Evolutionary conservation across 2,329 filamentous ascomycete genomes (phyloP).

Genomic region (Monosporascus sp.): DNA sequence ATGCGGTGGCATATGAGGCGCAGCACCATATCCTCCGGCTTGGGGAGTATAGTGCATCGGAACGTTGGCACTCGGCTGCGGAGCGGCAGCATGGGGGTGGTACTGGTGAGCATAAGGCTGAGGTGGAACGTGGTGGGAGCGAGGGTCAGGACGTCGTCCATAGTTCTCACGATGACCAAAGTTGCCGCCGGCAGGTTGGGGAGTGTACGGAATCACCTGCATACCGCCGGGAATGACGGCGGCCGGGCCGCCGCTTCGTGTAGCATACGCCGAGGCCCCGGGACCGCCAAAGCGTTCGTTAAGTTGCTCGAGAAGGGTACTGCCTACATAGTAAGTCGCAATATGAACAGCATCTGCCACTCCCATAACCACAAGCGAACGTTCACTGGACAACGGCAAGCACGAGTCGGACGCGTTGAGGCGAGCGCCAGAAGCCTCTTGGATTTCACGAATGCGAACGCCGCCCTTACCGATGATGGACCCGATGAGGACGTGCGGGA

Average conservation of each 20-base stretch:
- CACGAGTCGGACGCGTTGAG: conserved; percentile 95
- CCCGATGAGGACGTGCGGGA: conserved; percentile 95
- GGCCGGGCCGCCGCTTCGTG: conserved; percentile 85
- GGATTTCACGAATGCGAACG: conserved; percentile 93
- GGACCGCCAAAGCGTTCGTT: conserved; percentile 95
- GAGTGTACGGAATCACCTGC: conserved; percentile 98
- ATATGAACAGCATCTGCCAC: conserved; percentile 98
- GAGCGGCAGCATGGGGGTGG: conserved; percentile 53
- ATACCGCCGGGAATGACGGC: conserved; percentile 94
- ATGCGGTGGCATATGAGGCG: conserved; percentile 72
- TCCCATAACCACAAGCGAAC: conserved; percentile 95
- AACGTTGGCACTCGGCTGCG: conserved; percentile 57
- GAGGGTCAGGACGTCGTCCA: conserved; percentile 65
- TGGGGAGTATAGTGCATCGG: conserved; percentile 80
- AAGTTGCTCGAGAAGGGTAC: conserved; percentile 94
- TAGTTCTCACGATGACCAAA: conserved; percentile 89
- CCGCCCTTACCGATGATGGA: conserved; percentile 98
- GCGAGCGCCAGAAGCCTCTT: conserved; percentile 92
- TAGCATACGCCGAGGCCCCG: conserved; percentile 95
- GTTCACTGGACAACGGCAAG: conserved; percentile 89
- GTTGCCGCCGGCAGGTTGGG: conserved; percentile 86
- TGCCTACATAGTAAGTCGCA: conserved; percentile 96
- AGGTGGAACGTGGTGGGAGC: conserved; percentile 69
- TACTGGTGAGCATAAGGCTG: conserved; percentile 74
- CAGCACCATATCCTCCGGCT: conserved; percentile 69